A percentile compares a stretch with the other conserved stretches of the same genome.
phyloP scores from a whole-genome alignment of 2,329 filamentous ascomycete genomes.

The Trichoderma atroviride region DNA sequence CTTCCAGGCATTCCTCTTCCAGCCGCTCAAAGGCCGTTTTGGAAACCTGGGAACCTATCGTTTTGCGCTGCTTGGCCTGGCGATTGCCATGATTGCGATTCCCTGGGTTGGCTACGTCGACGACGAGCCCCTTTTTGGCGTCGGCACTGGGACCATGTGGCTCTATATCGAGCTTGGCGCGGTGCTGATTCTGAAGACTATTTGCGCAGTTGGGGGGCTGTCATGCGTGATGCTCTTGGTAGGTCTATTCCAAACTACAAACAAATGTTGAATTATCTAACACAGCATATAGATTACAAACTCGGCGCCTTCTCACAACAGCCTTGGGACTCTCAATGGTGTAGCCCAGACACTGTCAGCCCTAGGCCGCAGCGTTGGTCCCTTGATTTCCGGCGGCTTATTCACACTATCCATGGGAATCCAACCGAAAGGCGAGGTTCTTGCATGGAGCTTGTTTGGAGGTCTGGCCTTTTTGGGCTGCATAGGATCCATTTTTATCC shows the following conservation, averaged over 20 bases:
- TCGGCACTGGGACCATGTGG: constrained; percentile 66
- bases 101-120: constrained; percentile 84
- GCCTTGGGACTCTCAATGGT: constrained; percentile 87
- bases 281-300: constrained; percentile 74
- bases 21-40: constrained; percentile 72
- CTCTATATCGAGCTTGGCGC: constrained; percentile 80
- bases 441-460: constrained; percentile 87
- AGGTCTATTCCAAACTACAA: constrained; percentile 40
- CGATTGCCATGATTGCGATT: constrained; percentile 81
- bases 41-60: constrained; percentile 88
- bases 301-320: constrained; percentile 81
- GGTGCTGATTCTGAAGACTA: constrained; percentile 83
- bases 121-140: constrained; percentile 55
- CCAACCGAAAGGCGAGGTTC: constrained; percentile 76
- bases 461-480: constrained; percentile 82
- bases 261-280: not conserved
- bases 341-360: constrained; percentile 93
- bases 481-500: constrained; percentile 75
- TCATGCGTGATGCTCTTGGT: constrained; percentile 88
- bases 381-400: constrained; percentile 82
- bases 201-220: constrained; percentile 84
- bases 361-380: constrained; percentile 83
- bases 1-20: constrained; percentile 87
- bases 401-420: constrained; percentile 79
- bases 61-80: constrained; percentile 75